Conservation (phyloP, 164 flowering plant genomes). For the Aristolochia fimbriata region DNA sequence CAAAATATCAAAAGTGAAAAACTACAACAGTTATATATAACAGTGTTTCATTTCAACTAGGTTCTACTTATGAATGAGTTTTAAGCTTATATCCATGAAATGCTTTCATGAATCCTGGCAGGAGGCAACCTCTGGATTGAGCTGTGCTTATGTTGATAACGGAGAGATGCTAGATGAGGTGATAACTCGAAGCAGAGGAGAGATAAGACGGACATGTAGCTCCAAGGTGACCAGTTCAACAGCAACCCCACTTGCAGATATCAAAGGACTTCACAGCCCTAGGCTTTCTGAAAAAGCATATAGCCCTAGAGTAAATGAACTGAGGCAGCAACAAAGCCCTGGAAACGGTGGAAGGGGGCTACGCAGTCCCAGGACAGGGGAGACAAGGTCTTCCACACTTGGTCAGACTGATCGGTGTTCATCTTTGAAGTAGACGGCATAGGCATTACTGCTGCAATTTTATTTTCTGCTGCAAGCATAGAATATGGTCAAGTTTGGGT, state of each 20-base stretch:
- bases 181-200: conserved; percentile 89
- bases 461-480: too few relatives aligned
- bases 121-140: conserved; percentile 46
- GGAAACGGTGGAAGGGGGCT: conserved; percentile 26
- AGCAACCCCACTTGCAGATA: conserved; percentile 56
- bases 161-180: conserved; percentile 79
- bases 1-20: too few relatives aligned
- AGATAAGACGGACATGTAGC: conserved; percentile 55
- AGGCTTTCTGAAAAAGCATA: conserved; percentile 29
- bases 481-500: too few relatives aligned
- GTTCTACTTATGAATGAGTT: too few relatives aligned
- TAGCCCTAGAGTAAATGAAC: conserved; percentile 65
- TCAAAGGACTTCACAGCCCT: conserved; percentile 45
- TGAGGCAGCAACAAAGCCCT: conserved; percentile 47
- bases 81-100: too few relatives aligned
- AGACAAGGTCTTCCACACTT: conserved; percentile 34
- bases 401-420: conserved; percentile 37
- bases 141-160: conserved; percentile 40
- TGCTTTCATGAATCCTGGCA: conserved; percentile 12
- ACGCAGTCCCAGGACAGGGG: conserved; percentile 39
- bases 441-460: too few relatives aligned
- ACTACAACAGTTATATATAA: too few relatives aligned
- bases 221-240: conserved; percentile 82
- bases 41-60: too few relatives aligned
- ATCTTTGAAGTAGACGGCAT: conserved; percentile 6